These are phyloP conservation scores for Pythium brassicae DNA, from an alignment of 352 stramenopile genomes.

Conservation along the genomic window DNA sequence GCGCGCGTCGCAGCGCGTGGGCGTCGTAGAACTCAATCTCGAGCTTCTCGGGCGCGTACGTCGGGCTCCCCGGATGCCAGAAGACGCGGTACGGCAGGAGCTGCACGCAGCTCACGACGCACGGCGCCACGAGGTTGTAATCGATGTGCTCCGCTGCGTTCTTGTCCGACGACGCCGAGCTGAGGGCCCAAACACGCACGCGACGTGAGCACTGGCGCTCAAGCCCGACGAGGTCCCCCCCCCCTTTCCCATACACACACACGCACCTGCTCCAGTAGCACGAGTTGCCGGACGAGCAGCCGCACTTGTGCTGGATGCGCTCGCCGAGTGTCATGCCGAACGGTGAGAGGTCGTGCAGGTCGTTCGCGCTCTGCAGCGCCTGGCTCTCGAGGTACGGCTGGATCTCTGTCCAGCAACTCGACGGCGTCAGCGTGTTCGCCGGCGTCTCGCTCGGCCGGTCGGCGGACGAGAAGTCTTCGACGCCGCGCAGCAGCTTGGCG, in stretches of 20 bases:
- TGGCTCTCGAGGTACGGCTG: conserved; percentile 22
- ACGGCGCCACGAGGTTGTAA: conserved; percentile 52
- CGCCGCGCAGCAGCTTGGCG: conserved; percentile 29
- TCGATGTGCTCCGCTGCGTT: conserved; percentile 72
- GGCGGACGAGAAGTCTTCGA: conserved; percentile 48
- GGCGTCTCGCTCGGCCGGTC: conserved; percentile 50
- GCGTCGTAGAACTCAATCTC: conserved; percentile 65
- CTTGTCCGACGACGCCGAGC: conserved; percentile 56
- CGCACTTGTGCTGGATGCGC: conserved; percentile 59
- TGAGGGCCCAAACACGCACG: conserved; percentile 7
- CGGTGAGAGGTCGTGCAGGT: conserved; percentile 28
- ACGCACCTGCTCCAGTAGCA: conserved; percentile 83
- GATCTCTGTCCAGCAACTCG: conserved; percentile 59
- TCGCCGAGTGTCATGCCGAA: conserved; percentile 52
- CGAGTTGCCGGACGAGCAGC: conserved; percentile 63
- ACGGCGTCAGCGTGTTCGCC: conserved; percentile 62
- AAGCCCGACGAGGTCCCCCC: no score
- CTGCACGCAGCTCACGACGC: conserved; percentile 55
- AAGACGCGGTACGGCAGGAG: conserved; percentile 80
- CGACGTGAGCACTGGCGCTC: not conserved
- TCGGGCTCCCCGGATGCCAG: conserved; percentile 69
- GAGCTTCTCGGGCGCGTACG: conserved; percentile 65
- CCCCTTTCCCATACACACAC: not conserved
- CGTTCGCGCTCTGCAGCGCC: conserved; percentile 26
- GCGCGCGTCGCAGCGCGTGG: not conserved